Evolutionary conservation across 306 rosid genomes (phyloP), one percentile per base, ranked within the genome.

Genomic region (Benincasa hispida): DNA sequence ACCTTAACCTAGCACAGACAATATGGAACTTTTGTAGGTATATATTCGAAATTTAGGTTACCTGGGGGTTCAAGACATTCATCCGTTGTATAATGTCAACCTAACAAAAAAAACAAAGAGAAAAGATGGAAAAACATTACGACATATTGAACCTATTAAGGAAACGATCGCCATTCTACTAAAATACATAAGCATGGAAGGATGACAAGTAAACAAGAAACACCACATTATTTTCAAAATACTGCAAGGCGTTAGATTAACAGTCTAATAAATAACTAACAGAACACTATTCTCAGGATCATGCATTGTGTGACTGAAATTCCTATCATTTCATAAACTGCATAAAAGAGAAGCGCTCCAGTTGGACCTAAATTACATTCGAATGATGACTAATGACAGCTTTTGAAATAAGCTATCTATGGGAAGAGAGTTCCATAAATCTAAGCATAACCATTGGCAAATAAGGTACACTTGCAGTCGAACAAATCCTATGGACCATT

Each of bases 61-160:
- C 97, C 98, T 94, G 97, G 56, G 97, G 96, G 74, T 83, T 94
- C 95, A 94, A 75, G 77, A 85, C 91, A 9, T 92, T 91, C 96
- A 92, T 89, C 81, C 81, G 93, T 42, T 8, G 82, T 37, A 89
- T 79, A 84, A 94, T 88, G 61, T 85, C 90, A 77, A 84, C 99
- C 99, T 94, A 79, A 41, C 63, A 85, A 8, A 72, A 5, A 72
- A 51, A 41, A 63, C 6, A 14, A 14, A 67, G 8, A 56, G 6
- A 60, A 66, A 67, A 72, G 83, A 24, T n/a, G 78, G 68, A 32
- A 39, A 74, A 45, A 58, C n/a, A 22, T 42, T 68, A 69, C 41
- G 32, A 69, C 81, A 58, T 66, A 58, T 69, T 45, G 21, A 45
- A 42, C 57, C 18, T 25, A 69, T 5, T 34, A 21, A 21, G 22